phyloP scores from a whole-genome alignment of 2,329 filamentous ascomycete species.

The Pseudogymnoascus sp. region DNA sequence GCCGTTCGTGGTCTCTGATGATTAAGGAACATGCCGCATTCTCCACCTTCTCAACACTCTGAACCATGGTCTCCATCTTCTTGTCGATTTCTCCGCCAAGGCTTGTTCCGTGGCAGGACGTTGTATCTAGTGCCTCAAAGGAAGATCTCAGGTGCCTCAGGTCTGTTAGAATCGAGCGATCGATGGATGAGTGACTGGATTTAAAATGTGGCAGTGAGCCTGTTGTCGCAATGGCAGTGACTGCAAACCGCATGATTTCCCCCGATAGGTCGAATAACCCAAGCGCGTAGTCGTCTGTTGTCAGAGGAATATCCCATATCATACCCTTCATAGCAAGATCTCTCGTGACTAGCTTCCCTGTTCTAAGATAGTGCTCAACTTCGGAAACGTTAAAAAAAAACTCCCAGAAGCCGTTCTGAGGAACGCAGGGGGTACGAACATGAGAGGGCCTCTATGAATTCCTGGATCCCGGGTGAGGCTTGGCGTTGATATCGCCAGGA shows the following conservation, averaged over 20 bases:
- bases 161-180: slow-evolving; percentile 65
- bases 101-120: slow-evolving; percentile 38
- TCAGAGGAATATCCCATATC: slow-evolving; percentile 50
- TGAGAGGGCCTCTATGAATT: slow-evolving; percentile 85
- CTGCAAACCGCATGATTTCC: slow-evolving; percentile 94
- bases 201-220: slow-evolving; percentile 33
- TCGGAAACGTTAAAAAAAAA: neutral
- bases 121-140: slow-evolving; percentile 63
- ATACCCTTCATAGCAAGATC: slow-evolving; percentile 47
- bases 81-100: slow-evolving; percentile 58
- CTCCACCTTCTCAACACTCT: slow-evolving; percentile 91
- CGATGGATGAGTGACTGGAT: slow-evolving; percentile 22
- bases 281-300: slow-evolving; percentile 77
- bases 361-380: slow-evolving; percentile 73
- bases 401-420: neutral
- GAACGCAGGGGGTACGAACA: slow-evolving; percentile 29
- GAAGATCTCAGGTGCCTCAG: slow-evolving; percentile 68
- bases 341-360: slow-evolving; percentile 64
- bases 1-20: slow-evolving; percentile 74
- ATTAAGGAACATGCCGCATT: slow-evolving; percentile 78
- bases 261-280: slow-evolving; percentile 91
- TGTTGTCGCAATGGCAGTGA: slow-evolving; percentile 72
- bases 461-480: slow-evolving; percentile 75
- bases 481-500: slow-evolving; percentile 72
- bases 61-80: slow-evolving; percentile 80